Conservation (phyloP, 1,284 basidiomycete genomes). For the Phaffia rhodozyma region DNA sequence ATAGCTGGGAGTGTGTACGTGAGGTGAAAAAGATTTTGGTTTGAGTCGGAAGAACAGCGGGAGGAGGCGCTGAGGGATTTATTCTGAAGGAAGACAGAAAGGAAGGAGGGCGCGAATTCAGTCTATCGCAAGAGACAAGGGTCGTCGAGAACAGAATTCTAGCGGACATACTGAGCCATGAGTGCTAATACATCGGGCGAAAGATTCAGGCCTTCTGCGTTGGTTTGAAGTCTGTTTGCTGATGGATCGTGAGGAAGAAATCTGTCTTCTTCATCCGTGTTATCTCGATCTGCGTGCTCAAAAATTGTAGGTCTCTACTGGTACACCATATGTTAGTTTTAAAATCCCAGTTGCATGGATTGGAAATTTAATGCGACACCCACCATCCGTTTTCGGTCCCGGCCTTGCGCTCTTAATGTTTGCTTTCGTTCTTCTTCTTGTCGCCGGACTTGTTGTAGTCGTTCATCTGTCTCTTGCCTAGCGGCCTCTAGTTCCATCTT, state of each 20-base stretch:
- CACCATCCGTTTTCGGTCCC: slow-evolving; percentile 51
- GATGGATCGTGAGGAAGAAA: slow-evolving; percentile 51
- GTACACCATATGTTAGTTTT: too few relatives aligned
- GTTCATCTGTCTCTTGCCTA: slow-evolving; percentile 51
- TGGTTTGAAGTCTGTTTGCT: slow-evolving; percentile 38
- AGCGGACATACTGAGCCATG: slow-evolving; percentile 54
- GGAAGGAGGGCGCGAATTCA: not conserved
- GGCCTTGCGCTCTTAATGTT: slow-evolving; percentile 32
- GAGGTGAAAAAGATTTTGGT: slow-evolving; percentile 75
- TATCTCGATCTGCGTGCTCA: slow-evolving; percentile 1
- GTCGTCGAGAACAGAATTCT: not conserved
- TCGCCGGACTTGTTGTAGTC: slow-evolving; percentile 49
- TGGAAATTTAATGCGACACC: slow-evolving; percentile 25
- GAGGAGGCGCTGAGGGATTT: not conserved
- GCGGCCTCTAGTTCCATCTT: slow-evolving; percentile 52
- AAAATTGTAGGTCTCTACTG: too few relatives aligned
- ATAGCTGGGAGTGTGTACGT: slow-evolving; percentile 86
- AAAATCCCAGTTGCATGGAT: too few relatives aligned
- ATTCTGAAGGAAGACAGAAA: not conserved
- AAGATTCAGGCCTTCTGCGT: slow-evolving; percentile 42
- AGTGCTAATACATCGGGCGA: slow-evolving; percentile 66
- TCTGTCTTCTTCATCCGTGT: slow-evolving; percentile 39
- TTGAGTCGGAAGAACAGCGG: not conserved
- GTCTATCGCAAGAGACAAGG: not conserved
- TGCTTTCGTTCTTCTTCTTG: slow-evolving; percentile 47